Conservation (phyloP, 306 rosid species). For the Prunus fruticosa region DNA sequence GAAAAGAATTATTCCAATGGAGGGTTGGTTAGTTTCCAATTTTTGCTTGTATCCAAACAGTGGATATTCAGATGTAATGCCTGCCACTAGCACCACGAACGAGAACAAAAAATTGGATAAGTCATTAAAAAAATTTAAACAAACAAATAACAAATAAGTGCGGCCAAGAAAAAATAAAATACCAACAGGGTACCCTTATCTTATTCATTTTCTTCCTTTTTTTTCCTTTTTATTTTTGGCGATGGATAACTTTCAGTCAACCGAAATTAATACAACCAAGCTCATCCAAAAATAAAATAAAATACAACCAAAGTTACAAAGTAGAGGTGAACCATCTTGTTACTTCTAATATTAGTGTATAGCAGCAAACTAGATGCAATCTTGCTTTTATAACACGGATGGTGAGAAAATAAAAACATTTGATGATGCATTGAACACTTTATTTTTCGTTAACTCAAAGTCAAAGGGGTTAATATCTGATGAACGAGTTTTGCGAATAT, state of each 20-base stretch:
- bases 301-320: background rate
- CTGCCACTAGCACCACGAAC: background rate
- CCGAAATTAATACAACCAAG: too few species aligned
- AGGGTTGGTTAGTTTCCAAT: background rate
- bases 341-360: too few species aligned
- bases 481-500: too few species aligned
- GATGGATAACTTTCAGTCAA: background rate
- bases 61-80: background rate
- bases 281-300: background rate
- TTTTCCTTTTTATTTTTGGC: background rate
- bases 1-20: too few species aligned
- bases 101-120: background rate
- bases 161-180: background rate
- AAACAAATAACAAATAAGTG: background rate
- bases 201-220: background rate
- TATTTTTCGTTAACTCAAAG: too few species aligned
- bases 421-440: too few species aligned
- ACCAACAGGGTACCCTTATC: background rate
- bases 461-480: too few species aligned
- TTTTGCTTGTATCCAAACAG: background rate
- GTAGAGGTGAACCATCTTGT: too few species aligned
- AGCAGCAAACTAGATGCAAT: too few species aligned
- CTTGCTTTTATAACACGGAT: too few species aligned
- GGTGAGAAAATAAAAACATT: too few species aligned
- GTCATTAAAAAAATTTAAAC: background rate